Percentiles rank a stretch among this genome's conserved stretches.
Conservation (phyloP, 1,139 yeast species). For the Lodderomyces oxycetoniae region DNA sequence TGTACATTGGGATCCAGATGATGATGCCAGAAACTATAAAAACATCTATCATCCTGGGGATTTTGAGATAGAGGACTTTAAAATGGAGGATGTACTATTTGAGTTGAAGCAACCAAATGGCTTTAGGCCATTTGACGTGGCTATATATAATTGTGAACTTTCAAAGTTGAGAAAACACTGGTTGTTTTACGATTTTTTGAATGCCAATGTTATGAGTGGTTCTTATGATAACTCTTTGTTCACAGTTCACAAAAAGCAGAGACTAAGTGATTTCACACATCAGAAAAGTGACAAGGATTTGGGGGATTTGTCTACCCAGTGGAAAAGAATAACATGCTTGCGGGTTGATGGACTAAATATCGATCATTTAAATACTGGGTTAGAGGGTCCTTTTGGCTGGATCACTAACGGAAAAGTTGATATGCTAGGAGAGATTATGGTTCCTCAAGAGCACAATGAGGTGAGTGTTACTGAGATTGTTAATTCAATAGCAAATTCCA, state of each 20-base stretch:
- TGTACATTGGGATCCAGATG: conserved; percentile 76
- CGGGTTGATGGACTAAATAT: conserved; percentile 80
- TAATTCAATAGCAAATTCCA: conserved; percentile 34
- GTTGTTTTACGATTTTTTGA: conserved; percentile 81
- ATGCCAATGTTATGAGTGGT: conserved; percentile 84
- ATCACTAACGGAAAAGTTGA: conserved; percentile 87
- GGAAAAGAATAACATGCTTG: conserved; percentile 70
- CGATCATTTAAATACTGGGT: conserved; percentile 85
- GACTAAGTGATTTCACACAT: conserved; percentile 39
- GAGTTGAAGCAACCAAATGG: conserved; percentile 76
- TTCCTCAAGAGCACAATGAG: conserved; percentile 58
- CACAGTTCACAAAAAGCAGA: conserved; percentile 79
- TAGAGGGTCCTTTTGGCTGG: conserved; percentile 97
- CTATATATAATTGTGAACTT: conserved; percentile 79
- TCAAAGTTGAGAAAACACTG: conserved; percentile 83
- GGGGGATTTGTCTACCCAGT: conserved; percentile 16
- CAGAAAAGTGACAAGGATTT: conserved; percentile 8
- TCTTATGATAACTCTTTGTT: conserved; percentile 89
- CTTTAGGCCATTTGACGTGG: conserved; percentile 79
- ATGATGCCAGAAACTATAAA: conserved; percentile 77
- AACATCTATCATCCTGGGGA: conserved; percentile 80
- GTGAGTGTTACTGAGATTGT: conserved; percentile 40
- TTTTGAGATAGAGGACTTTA: conserved; percentile 81
- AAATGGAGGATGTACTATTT: conserved; percentile 78
- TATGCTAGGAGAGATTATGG: conserved; percentile 83